Conservation (phyloP, 352 stramenopile genomes). For the Phytopythium montanum region DNA sequence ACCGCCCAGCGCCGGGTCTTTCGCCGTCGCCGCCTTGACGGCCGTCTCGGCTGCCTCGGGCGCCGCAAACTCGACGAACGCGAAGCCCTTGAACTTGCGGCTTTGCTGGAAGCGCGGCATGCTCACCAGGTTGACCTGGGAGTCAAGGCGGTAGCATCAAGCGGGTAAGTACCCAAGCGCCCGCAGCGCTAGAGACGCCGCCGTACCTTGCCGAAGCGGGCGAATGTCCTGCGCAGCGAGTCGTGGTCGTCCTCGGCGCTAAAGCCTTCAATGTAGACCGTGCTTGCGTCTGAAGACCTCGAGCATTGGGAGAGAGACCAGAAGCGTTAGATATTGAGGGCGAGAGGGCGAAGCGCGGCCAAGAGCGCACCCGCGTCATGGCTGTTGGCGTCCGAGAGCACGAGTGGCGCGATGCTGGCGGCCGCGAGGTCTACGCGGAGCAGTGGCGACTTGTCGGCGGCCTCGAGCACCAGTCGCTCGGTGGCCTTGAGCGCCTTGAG, state of each 20-base stretch:
- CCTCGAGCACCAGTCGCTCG: constrained; percentile 53
- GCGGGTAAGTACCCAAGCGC: not conserved
- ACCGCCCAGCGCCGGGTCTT: constrained; percentile 21
- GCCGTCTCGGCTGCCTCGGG: constrained; percentile 23
- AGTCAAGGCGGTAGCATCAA: not conserved
- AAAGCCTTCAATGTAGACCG: constrained; percentile 79
- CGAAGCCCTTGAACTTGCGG: constrained; percentile 78
- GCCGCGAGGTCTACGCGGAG: constrained; percentile 39
- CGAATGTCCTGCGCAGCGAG: constrained; percentile 51
- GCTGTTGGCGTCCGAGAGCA: constrained; percentile 21
- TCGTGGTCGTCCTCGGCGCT: constrained; percentile 56
- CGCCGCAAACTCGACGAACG: constrained; percentile 73
- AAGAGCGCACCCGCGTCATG: constrained; percentile 15
- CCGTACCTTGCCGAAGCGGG: constrained; percentile 56
- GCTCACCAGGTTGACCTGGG: constrained; percentile 63
- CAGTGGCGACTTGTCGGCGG: constrained; percentile 42
- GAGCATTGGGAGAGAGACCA: not conserved
- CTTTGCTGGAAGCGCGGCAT: constrained; percentile 66
- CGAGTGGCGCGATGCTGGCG: constrained; percentile 41
- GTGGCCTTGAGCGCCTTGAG: constrained; percentile 50
- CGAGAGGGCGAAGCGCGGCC: not conserved
- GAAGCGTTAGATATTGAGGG: too few species aligned
- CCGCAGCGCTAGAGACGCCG: not conserved
- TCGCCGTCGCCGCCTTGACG: constrained; percentile 14
- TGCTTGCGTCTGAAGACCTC: constrained; percentile 30